phyloP scores from a whole-genome alignment of 805 yeast genomes.

The Wickerhamomyces rabaulensis region DNA sequence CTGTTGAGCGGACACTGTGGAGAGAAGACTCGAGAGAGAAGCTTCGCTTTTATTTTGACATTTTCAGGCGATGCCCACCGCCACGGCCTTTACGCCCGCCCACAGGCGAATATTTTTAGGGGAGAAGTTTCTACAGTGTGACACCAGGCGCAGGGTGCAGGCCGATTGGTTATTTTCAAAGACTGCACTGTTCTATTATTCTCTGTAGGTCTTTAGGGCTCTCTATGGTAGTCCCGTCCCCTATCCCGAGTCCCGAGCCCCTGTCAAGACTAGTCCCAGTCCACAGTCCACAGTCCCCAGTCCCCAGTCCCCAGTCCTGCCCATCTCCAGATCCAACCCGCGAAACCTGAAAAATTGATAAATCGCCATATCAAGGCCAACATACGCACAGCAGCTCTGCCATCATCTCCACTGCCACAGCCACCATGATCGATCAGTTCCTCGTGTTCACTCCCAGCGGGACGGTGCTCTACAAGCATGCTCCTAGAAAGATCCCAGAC shows the following conservation, averaged over 20 bases:
- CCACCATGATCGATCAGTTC: constrained; percentile 41
- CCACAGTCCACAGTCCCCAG: no score
- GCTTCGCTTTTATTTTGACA: not conserved
- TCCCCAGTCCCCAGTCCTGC: not conserved
- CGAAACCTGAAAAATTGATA: not conserved
- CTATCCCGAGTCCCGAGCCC: no score
- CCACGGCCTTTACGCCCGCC: no score
- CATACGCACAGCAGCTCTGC: not conserved
- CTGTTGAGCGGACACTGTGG: not conserved
- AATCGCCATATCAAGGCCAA: not conserved
- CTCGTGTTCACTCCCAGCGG: constrained; percentile 49
- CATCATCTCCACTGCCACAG: not conserved
- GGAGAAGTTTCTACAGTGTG: no score
- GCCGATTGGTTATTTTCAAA: no score
- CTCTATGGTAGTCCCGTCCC: no score
- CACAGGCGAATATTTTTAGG: no score
- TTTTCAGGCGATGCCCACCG: not conserved
- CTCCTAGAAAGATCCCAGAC: constrained; percentile 35
- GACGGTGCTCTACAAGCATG: constrained; percentile 43
- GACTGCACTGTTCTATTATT: no score
- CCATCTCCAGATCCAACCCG: not conserved
- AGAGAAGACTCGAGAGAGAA: not conserved
- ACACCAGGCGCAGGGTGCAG: no score
- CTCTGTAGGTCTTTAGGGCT: no score
- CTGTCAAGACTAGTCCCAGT: no score